Percentiles rank a stretch among this genome's conserved stretches.
These are phyloP conservation scores for Colletotrichum shisoi DNA, from an alignment of 2,329 filamentous ascomycete species.

Conservation along the genomic window DNA sequence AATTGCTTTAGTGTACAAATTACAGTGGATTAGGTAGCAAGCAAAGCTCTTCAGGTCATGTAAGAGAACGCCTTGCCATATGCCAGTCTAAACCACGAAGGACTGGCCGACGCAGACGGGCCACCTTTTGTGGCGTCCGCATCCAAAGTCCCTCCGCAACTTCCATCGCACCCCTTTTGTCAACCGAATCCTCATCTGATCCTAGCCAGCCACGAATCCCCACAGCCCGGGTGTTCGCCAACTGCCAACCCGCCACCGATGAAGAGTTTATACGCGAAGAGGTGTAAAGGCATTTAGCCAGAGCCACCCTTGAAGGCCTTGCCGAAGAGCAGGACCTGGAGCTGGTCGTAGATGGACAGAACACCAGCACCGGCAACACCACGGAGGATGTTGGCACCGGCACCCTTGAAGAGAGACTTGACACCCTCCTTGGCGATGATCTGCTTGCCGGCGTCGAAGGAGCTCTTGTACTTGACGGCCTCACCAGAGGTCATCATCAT, in stretches of 20 bases:
- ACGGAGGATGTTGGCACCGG: constrained; percentile 99
- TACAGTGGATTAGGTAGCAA: constrained; percentile 65
- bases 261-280: constrained; percentile 55
- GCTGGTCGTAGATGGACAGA: constrained; percentile 99
- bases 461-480: constrained; percentile 99
- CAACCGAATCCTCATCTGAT: constrained; percentile 48
- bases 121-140: constrained; percentile 48
- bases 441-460: constrained; percentile 92
- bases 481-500: constrained; percentile 99
- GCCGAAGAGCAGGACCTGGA: constrained; percentile 98
- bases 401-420: constrained; percentile 99
- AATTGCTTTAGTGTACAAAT: constrained; percentile 69
- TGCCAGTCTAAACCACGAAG: constrained; percentile 59
- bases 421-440: constrained; percentile 98
- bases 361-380: constrained; percentile 99
- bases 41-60: constrained; percentile 53
- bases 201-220: constrained; percentile 41
- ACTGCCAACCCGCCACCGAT: constrained; percentile 45
- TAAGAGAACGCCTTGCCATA: constrained; percentile 57
- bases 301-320: constrained; percentile 90
- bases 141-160: constrained; percentile 57
- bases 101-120: constrained; percentile 50
- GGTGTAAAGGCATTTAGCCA: constrained; percentile 55
- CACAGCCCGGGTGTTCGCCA: constrained; percentile 50
- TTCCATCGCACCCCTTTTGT: constrained; percentile 57